Conservation (phyloP, 352 stramenopile genomes). For the Phytophthora capsici region DNA sequence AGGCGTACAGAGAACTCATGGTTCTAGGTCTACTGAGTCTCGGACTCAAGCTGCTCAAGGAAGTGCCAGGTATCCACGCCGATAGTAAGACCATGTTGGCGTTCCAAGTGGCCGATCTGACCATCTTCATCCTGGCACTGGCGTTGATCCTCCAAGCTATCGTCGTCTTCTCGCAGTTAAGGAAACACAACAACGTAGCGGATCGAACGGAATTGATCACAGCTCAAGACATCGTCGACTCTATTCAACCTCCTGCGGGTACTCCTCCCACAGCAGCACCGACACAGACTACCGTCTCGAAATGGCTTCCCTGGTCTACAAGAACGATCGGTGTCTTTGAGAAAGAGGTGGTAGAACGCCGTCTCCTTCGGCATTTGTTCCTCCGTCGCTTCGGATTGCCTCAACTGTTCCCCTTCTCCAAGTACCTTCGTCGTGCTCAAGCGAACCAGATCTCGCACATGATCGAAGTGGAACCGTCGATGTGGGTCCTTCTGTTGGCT, state of each 20-base stretch:
- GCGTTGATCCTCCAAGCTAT: constrained; percentile 60
- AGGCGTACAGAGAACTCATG: constrained; percentile 70
- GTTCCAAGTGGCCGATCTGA: constrained; percentile 62
- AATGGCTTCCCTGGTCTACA: constrained; percentile 10
- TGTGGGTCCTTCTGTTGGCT: constrained; percentile 61
- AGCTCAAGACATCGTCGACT: constrained; percentile 46
- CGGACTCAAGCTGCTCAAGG: constrained; percentile 59
- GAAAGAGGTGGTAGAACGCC: constrained; percentile 34
- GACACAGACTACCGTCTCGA: neutral
- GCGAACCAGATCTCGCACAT: constrained; percentile 83
- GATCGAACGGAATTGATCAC: constrained; percentile 58
- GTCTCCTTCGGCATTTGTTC: constrained; percentile 57
- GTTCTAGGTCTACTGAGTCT: constrained; percentile 64
- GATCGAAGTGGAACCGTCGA: constrained; percentile 78
- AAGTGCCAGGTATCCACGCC: constrained; percentile 33
- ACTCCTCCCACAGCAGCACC: constrained; percentile 6
- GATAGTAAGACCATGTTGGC: constrained; percentile 49
- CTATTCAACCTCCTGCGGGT: constrained; percentile 10
- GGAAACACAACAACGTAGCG: constrained; percentile 41
- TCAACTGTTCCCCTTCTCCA: constrained; percentile 71
- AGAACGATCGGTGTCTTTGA: constrained; percentile 3
- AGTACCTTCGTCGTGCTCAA: constrained; percentile 77
- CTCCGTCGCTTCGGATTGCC: constrained; percentile 49
- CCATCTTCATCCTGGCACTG: constrained; percentile 62
- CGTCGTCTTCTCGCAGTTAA: constrained; percentile 52